Evolutionary conservation across 1,284 basidiomycete species (phyloP), one percentile per base, ranked within the genome.

Genomic region (Papiliotrema fonsecae): DNA sequence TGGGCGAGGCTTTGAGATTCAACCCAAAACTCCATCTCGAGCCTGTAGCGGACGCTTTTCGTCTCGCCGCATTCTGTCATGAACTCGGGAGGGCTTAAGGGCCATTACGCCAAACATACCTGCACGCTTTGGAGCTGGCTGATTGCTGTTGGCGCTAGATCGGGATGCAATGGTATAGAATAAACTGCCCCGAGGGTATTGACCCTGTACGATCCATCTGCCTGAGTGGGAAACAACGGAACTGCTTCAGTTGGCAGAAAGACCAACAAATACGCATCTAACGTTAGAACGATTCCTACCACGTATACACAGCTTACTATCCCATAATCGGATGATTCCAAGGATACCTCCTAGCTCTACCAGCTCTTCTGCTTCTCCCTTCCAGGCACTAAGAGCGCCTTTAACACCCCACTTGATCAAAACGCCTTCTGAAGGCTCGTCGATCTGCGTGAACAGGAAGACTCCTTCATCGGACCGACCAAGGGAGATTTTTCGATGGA

Each of bases 311-410:
- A 14, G 61, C 69, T 51, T 48, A 71, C 69, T 57, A 41, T 72
- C 70, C 73, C 73, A 75, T 21, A 75, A 48, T 22, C 70, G 47
- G 1, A 70, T 65, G 14, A 73, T 55, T 4, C 73, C 73, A 1
- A 74, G 46, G 2, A 75, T 52, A 6, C 73, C 72, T 6, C 68
- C 69, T 9, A 75, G 49, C 39, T 65, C 59, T 16, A 74, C 57
- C 13, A 25, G 47, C 18, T 53, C 54, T 5, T 54, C 56, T 13
- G 49, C 13, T 57, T 52, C 9, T 27, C 43, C 11, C 40, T 38
- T 6, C 57, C 54, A 34, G 47, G 53, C 7, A 49, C 39, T 50
- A 64, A 63, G 6, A 68, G 52, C 56, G 16, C 67, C 69, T 32
- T 65, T 67, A 9, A 61, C 57, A 26, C 47, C 47, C 30, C 32